phyloP scores from a whole-genome alignment of 495 filamentous ascomycete genomes.

The Apodospora peruviana region DNA sequence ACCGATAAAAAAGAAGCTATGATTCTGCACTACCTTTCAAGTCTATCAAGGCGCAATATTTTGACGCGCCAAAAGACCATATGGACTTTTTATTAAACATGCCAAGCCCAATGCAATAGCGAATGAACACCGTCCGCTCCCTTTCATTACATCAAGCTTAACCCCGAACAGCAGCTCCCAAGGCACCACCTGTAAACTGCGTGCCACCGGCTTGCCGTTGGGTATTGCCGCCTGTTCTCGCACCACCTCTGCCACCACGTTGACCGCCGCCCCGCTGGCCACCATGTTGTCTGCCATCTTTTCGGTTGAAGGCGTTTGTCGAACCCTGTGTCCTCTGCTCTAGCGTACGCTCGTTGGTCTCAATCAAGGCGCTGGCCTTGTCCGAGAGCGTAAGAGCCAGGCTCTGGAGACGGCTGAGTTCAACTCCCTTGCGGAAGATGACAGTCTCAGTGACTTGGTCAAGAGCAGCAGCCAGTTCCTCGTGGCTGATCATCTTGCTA shows the following conservation, averaged over 20 bases:
- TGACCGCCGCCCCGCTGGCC: constrained; percentile 65
- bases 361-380: constrained; percentile 92
- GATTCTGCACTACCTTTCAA: constrained; percentile 18
- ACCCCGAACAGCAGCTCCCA: constrained; percentile 50
- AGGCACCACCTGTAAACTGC: constrained; percentile 53
- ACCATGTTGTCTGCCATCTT: constrained; percentile 71
- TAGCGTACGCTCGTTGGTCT: constrained; percentile 92
- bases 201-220: constrained; percentile 54
- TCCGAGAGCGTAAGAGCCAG: constrained; percentile 89
- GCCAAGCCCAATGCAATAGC: constrained; percentile 29
- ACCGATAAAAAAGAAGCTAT: constrained; percentile 4
- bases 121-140: constrained; percentile 20
- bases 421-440: constrained; percentile 98
- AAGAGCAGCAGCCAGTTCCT: constrained; percentile 90
- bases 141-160: constrained; percentile 24
- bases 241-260: constrained; percentile 64
- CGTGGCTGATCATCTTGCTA: constrained; percentile 99
- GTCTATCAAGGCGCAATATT: constrained; percentile 19
- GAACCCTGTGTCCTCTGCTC: constrained; percentile 96
- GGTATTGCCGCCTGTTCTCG: constrained; percentile 43
- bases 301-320: constrained; percentile 87
- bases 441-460: constrained; percentile 97
- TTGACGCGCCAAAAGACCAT: constrained; percentile 15
- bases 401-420: constrained; percentile 92
- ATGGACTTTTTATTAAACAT: constrained; percentile 22